These are phyloP conservation scores for Pythium pyrilobum DNA, from an alignment of 352 stramenopile genomes.

Conservation along the genomic window DNA sequence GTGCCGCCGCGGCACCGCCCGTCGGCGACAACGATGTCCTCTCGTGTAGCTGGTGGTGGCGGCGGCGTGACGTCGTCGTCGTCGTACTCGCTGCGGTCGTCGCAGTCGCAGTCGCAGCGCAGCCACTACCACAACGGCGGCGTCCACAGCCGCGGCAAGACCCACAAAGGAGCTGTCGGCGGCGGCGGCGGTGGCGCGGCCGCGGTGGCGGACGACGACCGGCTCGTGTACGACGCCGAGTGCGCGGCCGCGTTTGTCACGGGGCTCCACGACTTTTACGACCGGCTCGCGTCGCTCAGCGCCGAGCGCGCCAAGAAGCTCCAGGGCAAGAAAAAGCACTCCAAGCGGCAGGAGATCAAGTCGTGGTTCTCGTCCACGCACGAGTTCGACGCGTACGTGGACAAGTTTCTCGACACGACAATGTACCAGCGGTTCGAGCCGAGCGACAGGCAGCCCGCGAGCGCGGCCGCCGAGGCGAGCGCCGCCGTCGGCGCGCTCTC, in stretches of 20 bases:
- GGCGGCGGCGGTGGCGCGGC: not conserved
- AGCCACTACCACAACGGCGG: too few species aligned
- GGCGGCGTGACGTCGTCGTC: slow-evolving; percentile 2
- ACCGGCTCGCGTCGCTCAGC: slow-evolving; percentile 47
- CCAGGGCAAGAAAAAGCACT: slow-evolving; percentile 44
- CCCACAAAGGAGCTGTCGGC: not conserved
- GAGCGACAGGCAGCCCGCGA: not conserved
- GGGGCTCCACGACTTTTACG: slow-evolving; percentile 63
- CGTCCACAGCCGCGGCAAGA: not conserved
- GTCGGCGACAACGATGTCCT: slow-evolving; percentile 1
- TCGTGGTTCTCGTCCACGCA: slow-evolving; percentile 82
- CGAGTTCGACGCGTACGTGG: slow-evolving; percentile 77
- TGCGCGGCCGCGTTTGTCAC: slow-evolving; percentile 47
- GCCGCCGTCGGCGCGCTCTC: slow-evolving; percentile 5
- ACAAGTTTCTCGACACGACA: slow-evolving; percentile 53
- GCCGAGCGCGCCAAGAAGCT: slow-evolving; percentile 59
- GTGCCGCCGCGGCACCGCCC: not conserved
- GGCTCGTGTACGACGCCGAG: slow-evolving; percentile 53
- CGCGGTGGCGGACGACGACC: slow-evolving; percentile 32
- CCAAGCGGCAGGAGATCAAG: slow-evolving; percentile 79
- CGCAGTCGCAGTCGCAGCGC: slow-evolving; percentile 5
- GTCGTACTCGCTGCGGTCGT: slow-evolving; percentile 10
- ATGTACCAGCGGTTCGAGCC: slow-evolving; percentile 40
- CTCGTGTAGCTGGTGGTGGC: not conserved
- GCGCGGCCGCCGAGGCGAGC: not conserved